Base-by-base conservation (phyloP, 345 rosid species). In the Salix dunnii region DNA sequence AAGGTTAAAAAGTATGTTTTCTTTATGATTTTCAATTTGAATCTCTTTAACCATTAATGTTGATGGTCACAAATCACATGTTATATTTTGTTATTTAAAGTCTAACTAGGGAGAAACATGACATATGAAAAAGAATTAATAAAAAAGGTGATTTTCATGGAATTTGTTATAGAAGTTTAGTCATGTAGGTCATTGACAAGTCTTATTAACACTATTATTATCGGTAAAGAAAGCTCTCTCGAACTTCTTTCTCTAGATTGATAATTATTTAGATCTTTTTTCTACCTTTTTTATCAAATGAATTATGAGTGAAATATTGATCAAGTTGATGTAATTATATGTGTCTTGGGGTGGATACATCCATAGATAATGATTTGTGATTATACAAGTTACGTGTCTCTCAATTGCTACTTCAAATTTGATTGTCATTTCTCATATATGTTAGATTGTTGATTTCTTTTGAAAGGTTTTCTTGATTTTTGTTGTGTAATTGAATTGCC, bases 211-310 rank as follows among this genome's bases (percentile, higher is more conserved):
- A 93, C 99, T 27, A 97, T 89, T 5, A 94, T 95, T 51, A 86
- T 94, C 64, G 97, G 97, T 79, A 97, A 93, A 80, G 93, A 94
- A 80, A 95, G 97, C 86, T 94, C 96, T 10, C 69, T 88, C 42
- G 96, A 94, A 85, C 96, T 93, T 66, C 96, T 95, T 55, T 97
- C 97, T 77, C 83, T 95, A 79, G 97, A 94, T 95, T 2, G 62
- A 25, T 70, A 48, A 20, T 13, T 31, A 21, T 53, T 51, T 55
- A 35, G 6, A 5, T 35, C 6, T 35, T 35, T 5, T 35, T 35
- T 35, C 4, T 5, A 35, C 7, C 6, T 35, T 35, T 35, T 5
- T 35, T 7, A 35, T 35, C 7, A 35, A 35, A 35, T 35, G 5
- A 35, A 35, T 35, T 35, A 35, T 1, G 38, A 35, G 7, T 67